phyloP scores from a whole-genome alignment of 2,329 filamentous ascomycete genomes.

The Cladosporium austrohemisphaericum region DNA sequence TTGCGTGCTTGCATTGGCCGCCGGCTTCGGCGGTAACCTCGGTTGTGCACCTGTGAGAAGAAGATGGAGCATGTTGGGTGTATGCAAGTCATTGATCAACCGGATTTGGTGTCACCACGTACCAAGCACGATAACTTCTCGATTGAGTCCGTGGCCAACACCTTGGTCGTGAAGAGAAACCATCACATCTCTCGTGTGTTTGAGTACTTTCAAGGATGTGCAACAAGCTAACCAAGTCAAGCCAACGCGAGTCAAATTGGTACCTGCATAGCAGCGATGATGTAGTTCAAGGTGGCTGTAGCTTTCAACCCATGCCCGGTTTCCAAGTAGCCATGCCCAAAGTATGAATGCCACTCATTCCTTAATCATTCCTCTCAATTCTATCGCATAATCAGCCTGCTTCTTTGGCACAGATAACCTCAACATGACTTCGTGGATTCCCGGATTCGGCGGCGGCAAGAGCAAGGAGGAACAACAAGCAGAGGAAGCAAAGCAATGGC shows the following conservation, averaged over 20 bases:
- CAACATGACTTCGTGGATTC: slow-evolving; percentile 14
- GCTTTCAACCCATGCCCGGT: slow-evolving; percentile 10
- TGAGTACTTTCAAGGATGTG: not conserved
- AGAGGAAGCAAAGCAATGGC: slow-evolving; percentile 15
- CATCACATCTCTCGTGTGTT: too few relatives aligned
- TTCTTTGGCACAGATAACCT: not conserved
- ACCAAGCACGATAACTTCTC: too few relatives aligned
- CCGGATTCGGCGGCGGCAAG: slow-evolving; percentile 10
- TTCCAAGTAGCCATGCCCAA: not conserved
- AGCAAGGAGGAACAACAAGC: slow-evolving; percentile 12
- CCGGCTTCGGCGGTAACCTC: not conserved
- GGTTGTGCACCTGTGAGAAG: too few relatives aligned
- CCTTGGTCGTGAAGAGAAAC: too few relatives aligned
- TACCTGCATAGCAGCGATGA: slow-evolving; percentile 13
- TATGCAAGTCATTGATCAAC: too few relatives aligned
- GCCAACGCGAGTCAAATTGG: not conserved
- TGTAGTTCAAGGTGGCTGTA: slow-evolving; percentile 12
- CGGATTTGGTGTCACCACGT: too few relatives aligned
- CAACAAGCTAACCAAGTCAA: not conserved
- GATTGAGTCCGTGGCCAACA: too few relatives aligned
- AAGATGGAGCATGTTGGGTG: too few relatives aligned
- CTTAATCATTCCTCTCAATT: not conserved
- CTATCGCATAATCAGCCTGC: not conserved
- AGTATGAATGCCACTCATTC: not conserved
- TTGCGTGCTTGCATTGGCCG: not conserved